phyloP scores from a whole-genome alignment of 345 rosid species.

The Citrus mangshanensis region DNA sequence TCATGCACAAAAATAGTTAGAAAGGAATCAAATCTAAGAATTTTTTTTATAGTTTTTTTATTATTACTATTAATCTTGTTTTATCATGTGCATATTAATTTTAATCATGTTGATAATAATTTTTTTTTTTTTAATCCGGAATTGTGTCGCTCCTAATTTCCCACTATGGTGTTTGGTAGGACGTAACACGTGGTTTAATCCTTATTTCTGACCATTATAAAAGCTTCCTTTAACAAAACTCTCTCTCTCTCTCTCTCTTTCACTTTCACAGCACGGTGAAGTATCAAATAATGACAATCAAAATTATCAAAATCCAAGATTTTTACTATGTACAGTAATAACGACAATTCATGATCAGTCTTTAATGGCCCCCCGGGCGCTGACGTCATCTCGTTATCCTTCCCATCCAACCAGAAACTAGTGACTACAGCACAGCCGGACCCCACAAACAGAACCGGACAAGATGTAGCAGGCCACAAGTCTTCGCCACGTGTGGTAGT shows the following conservation, averaged over 20 bases:
- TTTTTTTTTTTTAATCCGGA: no score
- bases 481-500: neutral
- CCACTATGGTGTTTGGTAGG: neutral
- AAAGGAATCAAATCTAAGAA: neutral
- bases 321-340: neutral
- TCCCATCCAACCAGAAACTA: neutral
- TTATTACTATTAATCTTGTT: neutral
- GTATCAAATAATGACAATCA: no score
- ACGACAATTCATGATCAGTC: neutral
- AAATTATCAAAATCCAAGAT: neutral
- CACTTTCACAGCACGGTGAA: neutral
- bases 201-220: neutral
- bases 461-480: neutral
- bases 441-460: neutral
- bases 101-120: no score
- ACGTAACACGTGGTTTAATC: neutral
- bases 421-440: neutral
- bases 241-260: neutral
- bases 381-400: neutral
- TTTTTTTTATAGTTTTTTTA: rapidly evolving
- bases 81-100: no score
- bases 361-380: neutral
- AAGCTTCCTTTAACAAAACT: neutral
- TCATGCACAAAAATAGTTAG: neutral
- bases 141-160: neutral